Base-by-base conservation (phyloP, 495 filamentous ascomycete genomes). In the Aspergillus wentii region DNA sequence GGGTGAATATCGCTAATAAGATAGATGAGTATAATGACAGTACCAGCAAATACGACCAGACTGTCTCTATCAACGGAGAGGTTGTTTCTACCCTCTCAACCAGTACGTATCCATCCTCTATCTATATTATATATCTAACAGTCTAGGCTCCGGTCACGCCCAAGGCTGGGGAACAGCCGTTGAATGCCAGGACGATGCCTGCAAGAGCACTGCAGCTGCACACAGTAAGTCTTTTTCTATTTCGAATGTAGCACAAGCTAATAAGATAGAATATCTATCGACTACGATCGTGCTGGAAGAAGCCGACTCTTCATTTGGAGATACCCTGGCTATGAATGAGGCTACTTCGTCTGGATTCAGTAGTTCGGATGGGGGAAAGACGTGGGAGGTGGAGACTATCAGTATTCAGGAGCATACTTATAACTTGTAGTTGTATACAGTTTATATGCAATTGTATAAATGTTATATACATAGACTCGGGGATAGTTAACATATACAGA, bases 161-260 rank as follows among this genome's bases (percentile, higher is more conserved):
- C 49, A 60, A 30, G 60, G 58, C 31, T 66, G 58, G 56, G 62
- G 62, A 14, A 66, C 61, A 8, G 63, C 63, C 20, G 57, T 65
- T 20, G 63, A 67, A 23, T 63, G 59, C 42, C 59, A 65, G 44
- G 48, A 54, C 23, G 42, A 59, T 13, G 46, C 46, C 4, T 53
- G 48, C 26, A 35, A 59, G 25, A 54, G 54, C 33, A 56, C 41
- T n/a, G 49, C 52, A 17, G 43, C 54, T 2, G 48, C 51, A 13
- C 57, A 65, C 41, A 22, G 57, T 60, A 48, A 46, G 57, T 48
- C 16, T 23, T 15, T 17, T n/a, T 17, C 4, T 29, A n/a, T 4
- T 29, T 17, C 10, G 11, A 3, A 9, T 10, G 8, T 0, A 14
- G 8, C 16, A 2, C 18, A 18, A n/a, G n/a, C n/a, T n/a, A 18